These are phyloP conservation scores for Cryomyces antarcticus DNA, from an alignment of 495 filamentous ascomycete species.

Conservation along the genomic window DNA sequence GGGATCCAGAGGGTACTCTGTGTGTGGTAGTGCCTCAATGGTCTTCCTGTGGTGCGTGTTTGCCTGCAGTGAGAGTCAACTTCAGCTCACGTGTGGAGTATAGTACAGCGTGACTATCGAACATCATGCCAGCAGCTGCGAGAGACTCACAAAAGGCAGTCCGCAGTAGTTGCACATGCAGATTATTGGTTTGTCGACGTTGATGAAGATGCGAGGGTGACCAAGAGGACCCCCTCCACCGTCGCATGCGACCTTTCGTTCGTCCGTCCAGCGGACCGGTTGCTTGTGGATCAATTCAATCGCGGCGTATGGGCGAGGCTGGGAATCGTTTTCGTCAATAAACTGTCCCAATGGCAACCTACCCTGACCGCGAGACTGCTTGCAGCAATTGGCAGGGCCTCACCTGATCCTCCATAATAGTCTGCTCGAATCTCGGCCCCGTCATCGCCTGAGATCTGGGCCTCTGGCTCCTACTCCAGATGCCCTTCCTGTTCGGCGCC, in stretches of 20 bases:
- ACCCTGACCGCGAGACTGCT: neutral
- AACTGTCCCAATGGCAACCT: neutral
- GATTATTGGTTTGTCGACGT: slow-evolving; percentile 92
- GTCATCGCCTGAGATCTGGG: slow-evolving; percentile 65
- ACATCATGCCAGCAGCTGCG: too few relatives aligned
- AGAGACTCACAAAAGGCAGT: slow-evolving; percentile 63
- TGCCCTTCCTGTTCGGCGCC: slow-evolving; percentile 62
- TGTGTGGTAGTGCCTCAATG: slow-evolving; percentile 53
- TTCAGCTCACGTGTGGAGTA: neutral
- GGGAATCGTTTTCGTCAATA: slow-evolving; percentile 1
- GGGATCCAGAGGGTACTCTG: slow-evolving; percentile 50
- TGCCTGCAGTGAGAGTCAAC: slow-evolving; percentile 31
- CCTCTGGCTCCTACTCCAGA: slow-evolving; percentile 73
- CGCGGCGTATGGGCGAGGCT: slow-evolving; percentile 76
- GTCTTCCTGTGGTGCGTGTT: slow-evolving; percentile 68
- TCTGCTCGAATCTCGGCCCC: slow-evolving; percentile 93
- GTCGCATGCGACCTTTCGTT: slow-evolving; percentile 65
- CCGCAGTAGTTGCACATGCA: slow-evolving; percentile 81
- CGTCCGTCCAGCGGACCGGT: slow-evolving; percentile 78
- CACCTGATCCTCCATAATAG: slow-evolving; percentile 76
- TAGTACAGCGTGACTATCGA: neutral
- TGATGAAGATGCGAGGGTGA: slow-evolving; percentile 90
- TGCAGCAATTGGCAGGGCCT: slow-evolving; percentile 8
- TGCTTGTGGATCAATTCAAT: slow-evolving; percentile 93
- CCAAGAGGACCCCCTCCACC: slow-evolving; percentile 84